Evolutionary conservation across 1,139 yeast species (phyloP).

Genomic region (Arxiozyma slooffiae): DNA sequence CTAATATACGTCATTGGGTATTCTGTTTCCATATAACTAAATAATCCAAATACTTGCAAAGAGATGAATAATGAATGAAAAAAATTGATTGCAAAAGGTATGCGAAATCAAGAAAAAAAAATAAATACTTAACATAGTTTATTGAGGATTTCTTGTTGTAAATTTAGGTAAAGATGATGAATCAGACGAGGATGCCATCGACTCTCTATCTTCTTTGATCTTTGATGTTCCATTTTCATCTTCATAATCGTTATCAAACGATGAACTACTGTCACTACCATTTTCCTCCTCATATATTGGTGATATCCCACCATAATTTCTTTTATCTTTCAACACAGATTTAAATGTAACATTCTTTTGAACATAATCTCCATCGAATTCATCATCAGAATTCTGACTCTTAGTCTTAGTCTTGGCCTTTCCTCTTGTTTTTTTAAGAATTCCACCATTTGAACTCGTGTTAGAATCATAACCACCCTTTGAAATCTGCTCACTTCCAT

Average conservation of each 20-base stretch:
- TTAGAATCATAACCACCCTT: conserved; percentile 11
- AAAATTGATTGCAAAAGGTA: too few relatives aligned
- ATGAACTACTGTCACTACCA: conserved; percentile 12
- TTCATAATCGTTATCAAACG: conserved; percentile 15
- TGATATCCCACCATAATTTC: conserved; percentile 24
- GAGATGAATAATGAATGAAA: neutral
- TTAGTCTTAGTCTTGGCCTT: conserved; percentile 11
- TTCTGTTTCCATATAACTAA: neutral
- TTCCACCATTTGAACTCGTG: conserved; percentile 5
- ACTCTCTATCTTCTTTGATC: conserved; percentile 14
- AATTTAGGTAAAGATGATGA: conserved; percentile 12
- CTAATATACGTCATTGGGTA: neutral
- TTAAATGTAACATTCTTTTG: conserved; percentile 26
- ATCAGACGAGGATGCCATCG: conserved; percentile 14
- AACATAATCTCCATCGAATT: conserved; percentile 12
- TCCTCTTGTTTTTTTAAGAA: conserved; percentile 8
- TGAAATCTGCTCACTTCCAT: neutral
- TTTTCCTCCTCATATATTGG: conserved; percentile 25
- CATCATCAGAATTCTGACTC: conserved; percentile 7
- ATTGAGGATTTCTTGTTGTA: neutral
- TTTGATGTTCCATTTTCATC: conserved; percentile 16
- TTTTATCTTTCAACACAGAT: conserved; percentile 19
- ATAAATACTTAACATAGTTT: neutral
- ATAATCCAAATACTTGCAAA: neutral
- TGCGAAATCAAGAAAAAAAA: neutral